These are phyloP conservation scores for Trematosphaeria pertusa DNA, from an alignment of 2,329 filamentous ascomycete species.

Conservation along the genomic window DNA sequence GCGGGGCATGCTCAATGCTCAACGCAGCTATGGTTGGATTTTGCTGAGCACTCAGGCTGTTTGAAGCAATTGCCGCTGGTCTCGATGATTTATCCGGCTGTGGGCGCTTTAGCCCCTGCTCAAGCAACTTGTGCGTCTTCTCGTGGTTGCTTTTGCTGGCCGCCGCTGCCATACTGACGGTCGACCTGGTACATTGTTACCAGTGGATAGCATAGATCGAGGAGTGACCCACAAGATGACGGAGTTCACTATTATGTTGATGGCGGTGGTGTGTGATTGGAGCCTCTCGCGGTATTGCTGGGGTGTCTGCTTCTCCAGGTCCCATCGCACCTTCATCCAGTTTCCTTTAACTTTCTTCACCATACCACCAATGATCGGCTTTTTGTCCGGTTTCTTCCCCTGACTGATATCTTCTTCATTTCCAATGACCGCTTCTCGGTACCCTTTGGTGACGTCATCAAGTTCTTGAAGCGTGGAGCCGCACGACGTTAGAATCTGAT, in stretches of 20 bases:
- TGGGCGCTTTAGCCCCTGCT: not conserved
- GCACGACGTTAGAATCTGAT: constrained; percentile 7
- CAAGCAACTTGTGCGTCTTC: constrained; percentile 4
- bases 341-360: constrained; percentile 5
- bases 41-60: no score
- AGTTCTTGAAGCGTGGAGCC: constrained; percentile 7
- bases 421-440: constrained; percentile 1
- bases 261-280: constrained; percentile 4
- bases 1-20: no score
- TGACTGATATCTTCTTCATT: not conserved
- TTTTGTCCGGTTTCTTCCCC: not conserved
- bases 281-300: constrained; percentile 10
- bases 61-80: no score
- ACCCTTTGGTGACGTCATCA: constrained; percentile 7
- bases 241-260: constrained; percentile 8
- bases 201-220: not conserved
- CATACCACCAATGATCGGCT: no score
- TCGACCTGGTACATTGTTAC: not conserved
- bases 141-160: constrained; percentile 4
- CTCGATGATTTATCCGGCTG: no score
- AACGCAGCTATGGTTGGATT: no score
- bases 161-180: not conserved
- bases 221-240: not conserved
- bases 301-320: constrained; percentile 9
- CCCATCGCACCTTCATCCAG: constrained; percentile 11